Percentiles rank a stretch among this genome's conserved stretches.
These are phyloP conservation scores for Pyrenophora graminea DNA, from an alignment of 2,329 filamentous ascomycete species.

Conservation along the genomic window DNA sequence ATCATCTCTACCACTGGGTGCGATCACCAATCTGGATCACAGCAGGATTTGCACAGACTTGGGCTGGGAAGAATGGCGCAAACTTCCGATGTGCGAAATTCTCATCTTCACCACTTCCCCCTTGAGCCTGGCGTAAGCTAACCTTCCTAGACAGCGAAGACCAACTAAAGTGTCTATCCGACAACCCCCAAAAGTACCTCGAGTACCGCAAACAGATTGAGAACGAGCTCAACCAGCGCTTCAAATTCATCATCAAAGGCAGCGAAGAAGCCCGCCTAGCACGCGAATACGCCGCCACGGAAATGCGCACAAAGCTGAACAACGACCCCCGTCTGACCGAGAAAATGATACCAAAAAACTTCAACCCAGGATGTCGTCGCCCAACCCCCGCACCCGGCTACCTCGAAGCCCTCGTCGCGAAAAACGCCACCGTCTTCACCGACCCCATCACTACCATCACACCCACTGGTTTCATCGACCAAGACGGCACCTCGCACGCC, in stretches of 20 bases:
- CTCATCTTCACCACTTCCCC: conserved; percentile 1
- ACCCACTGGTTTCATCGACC: conserved; percentile 25
- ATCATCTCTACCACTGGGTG: conserved; percentile 49
- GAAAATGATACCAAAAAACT: conserved; percentile 53
- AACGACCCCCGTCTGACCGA: conserved; percentile 47
- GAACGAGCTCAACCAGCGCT: conserved; percentile 57
- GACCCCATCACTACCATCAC: conserved; percentile 25
- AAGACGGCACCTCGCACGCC: conserved; percentile 27
- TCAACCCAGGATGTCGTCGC: conserved; percentile 30
- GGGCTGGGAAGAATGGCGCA: conserved; percentile 52
- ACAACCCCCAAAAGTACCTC: conserved; percentile 52
- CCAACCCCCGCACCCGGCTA: conserved; percentile 34
- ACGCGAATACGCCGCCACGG: conserved; percentile 44
- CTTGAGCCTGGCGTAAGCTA: conserved; percentile 4
- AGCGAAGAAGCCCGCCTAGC: conserved; percentile 51
- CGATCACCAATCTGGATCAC: conserved; percentile 55
- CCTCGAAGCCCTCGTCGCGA: conserved; percentile 23
- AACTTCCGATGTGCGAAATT: conserved; percentile 51
- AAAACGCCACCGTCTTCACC: conserved; percentile 28
- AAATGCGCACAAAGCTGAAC: conserved; percentile 50
- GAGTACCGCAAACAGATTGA: conserved; percentile 56
- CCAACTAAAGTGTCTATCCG: conserved; percentile 46
- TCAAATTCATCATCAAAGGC: conserved; percentile 59
- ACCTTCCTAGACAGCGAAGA: conserved; percentile 43
- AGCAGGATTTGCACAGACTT: conserved; percentile 53